phyloP scores from a whole-genome alignment of 2,329 filamentous ascomycete species.

The Niveomyces coronatus region DNA sequence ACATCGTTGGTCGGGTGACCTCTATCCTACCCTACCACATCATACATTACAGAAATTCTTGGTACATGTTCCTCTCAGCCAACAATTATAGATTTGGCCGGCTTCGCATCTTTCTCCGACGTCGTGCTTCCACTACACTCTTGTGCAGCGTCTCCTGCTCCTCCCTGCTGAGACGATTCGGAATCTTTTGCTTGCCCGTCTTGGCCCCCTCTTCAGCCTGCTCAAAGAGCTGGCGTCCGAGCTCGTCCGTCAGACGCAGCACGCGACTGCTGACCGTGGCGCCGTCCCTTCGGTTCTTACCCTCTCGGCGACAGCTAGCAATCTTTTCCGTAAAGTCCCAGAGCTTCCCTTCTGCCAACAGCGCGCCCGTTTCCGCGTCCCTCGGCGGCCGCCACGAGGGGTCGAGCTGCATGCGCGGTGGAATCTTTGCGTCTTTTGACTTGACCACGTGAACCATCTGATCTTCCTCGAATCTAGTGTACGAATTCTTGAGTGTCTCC shows the following conservation, averaged over 20 bases:
- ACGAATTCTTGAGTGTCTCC: constrained; percentile 91
- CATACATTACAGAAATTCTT: too few species aligned
- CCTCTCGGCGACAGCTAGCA: constrained; percentile 71
- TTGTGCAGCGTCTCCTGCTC: constrained; percentile 35
- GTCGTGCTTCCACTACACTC: constrained; percentile 35
- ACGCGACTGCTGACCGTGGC: constrained; percentile 80
- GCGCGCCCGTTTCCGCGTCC: constrained; percentile 46
- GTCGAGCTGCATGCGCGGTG: constrained; percentile 56
- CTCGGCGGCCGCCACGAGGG: constrained; percentile 65
- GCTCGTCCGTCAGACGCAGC: constrained; percentile 60
- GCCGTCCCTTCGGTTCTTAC: constrained; percentile 92
- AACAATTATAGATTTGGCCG: constrained; percentile 36
- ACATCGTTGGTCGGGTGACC: too few species aligned
- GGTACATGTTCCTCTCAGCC: neutral
- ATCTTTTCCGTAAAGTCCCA: constrained; percentile 93
- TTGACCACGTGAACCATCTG: constrained; percentile 72
- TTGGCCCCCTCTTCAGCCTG: constrained; percentile 33
- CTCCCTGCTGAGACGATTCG: constrained; percentile 38
- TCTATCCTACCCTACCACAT: too few species aligned
- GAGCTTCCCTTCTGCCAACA: constrained; percentile 63
- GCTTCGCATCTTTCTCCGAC: constrained; percentile 38
- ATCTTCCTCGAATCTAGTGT: constrained; percentile 79
- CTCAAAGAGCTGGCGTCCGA: constrained; percentile 62
- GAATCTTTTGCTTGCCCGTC: constrained; percentile 23
- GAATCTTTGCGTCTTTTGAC: constrained; percentile 51